Evolutionary conservation across 1,139 yeast genomes (phyloP), one percentile per base, ranked within the genome.

Genomic region (Meyerozyma carpophila): DNA sequence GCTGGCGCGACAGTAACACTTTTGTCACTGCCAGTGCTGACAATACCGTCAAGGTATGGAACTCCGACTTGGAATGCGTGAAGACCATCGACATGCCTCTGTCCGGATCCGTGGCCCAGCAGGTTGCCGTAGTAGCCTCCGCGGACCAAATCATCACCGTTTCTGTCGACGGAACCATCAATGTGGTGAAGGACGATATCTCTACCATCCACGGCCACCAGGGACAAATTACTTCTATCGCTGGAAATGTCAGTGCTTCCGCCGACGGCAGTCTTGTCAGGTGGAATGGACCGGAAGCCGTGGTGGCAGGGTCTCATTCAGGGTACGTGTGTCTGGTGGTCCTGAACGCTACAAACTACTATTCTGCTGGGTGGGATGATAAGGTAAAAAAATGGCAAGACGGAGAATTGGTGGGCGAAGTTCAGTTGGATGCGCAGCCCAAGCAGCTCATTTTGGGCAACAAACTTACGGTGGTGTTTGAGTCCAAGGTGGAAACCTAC

Each of bases 21-120:
- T 84, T 90, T 59, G 85, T 82, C 26, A 88, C 98, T 4, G 80
- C 89, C 11, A 83, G 96, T 14, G 95, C 96, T 1, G 98, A 93
- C 63, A 80, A 81, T 32, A 67, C 84, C 6, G 70, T 89, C 36
- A 84, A 85, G 55, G 60, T 79, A 29, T 87, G 94, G 84, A 73
- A 72, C 42, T 70, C 69, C 9, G 63, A 58, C 5, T 54, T 53
- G 39, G 52, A 54, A 26, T 41, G 41, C 4, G 37, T 50, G 21
- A 65, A 65, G 18, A 54, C 67, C 2, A 65, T 82, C 36, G 77
- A 70, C 3, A 77, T 80, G 59, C 34, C 34, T 8, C 16, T 8
- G 34, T 8, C 18, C 34, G 34, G 34, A 8, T 8, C 16, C 5
- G 16, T 31, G 34, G n/a, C 34, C 5, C 97, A 93, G 58, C 86